A percentile compares a stretch with the other conserved stretches of the same genome.
Evolutionary conservation across 1,139 yeast genomes (phyloP).

Genomic region (Debaryomycetaceae sp.): DNA sequence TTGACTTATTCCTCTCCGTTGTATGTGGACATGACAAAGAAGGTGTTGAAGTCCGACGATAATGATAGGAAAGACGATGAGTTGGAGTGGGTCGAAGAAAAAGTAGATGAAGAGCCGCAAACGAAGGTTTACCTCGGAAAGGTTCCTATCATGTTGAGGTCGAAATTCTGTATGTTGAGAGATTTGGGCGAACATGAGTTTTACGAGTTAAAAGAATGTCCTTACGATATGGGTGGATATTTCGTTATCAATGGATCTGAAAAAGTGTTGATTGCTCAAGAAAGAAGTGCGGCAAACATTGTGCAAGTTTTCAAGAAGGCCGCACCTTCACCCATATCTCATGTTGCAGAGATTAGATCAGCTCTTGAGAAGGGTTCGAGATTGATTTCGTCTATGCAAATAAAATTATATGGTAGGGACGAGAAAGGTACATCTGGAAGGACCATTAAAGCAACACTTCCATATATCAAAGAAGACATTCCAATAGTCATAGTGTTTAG

Average conservation of each 20-base stretch:
- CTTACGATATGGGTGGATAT: constrained; percentile 99
- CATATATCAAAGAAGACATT: constrained; percentile 93
- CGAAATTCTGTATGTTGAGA: constrained; percentile 91
- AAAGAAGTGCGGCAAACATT: constrained; percentile 95
- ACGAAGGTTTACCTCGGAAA: constrained; percentile 89
- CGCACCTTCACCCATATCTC: constrained; percentile 95
- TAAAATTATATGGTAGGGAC: constrained; percentile 83
- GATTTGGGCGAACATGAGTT: constrained; percentile 93
- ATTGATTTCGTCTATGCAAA: constrained; percentile 89
- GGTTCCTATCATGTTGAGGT: constrained; percentile 96
- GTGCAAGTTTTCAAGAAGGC: constrained; percentile 98
- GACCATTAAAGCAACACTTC: constrained; percentile 92
- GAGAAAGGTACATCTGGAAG: constrained; percentile 69
- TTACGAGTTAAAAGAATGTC: constrained; percentile 95
- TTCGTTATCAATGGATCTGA: constrained; percentile 98
- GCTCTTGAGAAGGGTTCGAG: constrained; percentile 97
- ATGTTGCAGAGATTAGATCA: constrained; percentile 93
- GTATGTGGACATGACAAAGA: constrained; percentile 92
- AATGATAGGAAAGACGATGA: constrained; percentile 57
- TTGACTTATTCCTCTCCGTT: constrained; percentile 94
- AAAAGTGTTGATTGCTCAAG: constrained; percentile 97
- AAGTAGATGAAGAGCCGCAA: constrained; percentile 51
- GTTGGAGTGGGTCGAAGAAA: constrained; percentile 66
- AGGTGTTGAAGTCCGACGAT: constrained; percentile 82
- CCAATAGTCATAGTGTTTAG: constrained; percentile 96